A percentile compares a stretch with the other conserved stretches of the same genome.
These are phyloP conservation scores for Crithidia brevicula DNA, from an alignment of 208 protist genomes.

Conservation along the genomic window DNA sequence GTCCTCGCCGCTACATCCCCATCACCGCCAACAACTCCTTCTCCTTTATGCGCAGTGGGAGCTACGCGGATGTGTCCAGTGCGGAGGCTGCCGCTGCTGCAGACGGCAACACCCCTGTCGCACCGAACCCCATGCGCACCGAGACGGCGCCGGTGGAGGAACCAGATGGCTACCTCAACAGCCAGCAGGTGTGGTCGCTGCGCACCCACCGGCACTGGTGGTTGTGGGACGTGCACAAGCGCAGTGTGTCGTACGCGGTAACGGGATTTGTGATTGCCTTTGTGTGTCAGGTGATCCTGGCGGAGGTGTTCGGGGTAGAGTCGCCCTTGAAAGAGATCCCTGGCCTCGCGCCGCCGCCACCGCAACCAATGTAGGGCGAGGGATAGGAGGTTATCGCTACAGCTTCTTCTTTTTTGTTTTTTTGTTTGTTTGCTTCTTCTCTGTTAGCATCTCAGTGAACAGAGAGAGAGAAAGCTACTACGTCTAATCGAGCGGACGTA, in stretches of 20 bases:
- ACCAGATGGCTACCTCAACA: slow-evolving; percentile 42
- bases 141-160: slow-evolving; percentile 25
- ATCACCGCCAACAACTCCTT: slow-evolving; percentile 42
- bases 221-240: slow-evolving; percentile 72
- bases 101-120: neutral
- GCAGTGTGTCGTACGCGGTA: slow-evolving; percentile 52
- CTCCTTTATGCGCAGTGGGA: slow-evolving; percentile 16
- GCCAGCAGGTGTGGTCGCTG: slow-evolving; percentile 59
- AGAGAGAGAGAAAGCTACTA: too few relatives aligned
- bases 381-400: neutral
- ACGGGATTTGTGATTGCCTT: slow-evolving; percentile 49
- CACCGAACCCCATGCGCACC: neutral
- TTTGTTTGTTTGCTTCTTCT: neutral
- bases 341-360: neutral
- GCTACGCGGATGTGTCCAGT: neutral
- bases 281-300: slow-evolving; percentile 47
- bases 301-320: slow-evolving; percentile 37
- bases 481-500: too few relatives aligned
- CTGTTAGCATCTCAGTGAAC: too few relatives aligned
- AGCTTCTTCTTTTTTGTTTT: slow-evolving; percentile 1
- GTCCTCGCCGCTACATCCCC: slow-evolving; percentile 24
- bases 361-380: neutral
- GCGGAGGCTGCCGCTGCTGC: neutral
- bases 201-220: slow-evolving; percentile 73
- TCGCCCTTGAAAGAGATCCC: neutral